Evolutionary conservation across 306 rosid species (phyloP), one percentile per base, ranked within the genome.

Genomic region (Dicorynia guianensis): DNA sequence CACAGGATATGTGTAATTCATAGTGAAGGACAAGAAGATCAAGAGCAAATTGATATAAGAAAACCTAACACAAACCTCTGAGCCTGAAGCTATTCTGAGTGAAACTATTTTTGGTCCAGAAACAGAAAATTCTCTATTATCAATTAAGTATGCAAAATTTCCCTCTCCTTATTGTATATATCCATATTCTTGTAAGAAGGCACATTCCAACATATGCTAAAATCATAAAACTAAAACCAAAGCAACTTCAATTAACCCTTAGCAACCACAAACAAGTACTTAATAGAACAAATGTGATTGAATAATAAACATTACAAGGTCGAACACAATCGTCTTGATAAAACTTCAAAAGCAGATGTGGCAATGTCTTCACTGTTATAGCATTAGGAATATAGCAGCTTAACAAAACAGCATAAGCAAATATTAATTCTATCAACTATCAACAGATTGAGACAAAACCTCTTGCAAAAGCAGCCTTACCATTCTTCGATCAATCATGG

Each of bases 401-500:
- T 19, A 17, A 25, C n/a, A 63, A 4, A 63, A 18, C 4, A 19
- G 18, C 25, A 7, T 20, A 7, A 76, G 42, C 12, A 6, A 3
- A 18, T 10, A 34, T 12, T 38, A 36, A 17, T 46, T 46, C 12
- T 4, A 46, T 46, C 12, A 46, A 46, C 15, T 12, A 69, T 72
- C n/a, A 40, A 38, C 76, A 76, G 18, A 18, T 14, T 61, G 61
- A 60, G 36, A 72, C 71, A 62, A 34, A 74, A 63, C 48, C 10
- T 46, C 2, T 25, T 34, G 7, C 67, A 77, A 50, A 76, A 25
- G 55, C 53, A 50, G 76, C 76, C 87, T 75, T 81, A 93, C 97
- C 97, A 93, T 93, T 85, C 97, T 86, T 53, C 97, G 88, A 80
- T 93, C 97, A 82, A 93, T 79, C 97, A 93, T 93, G 69, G 79